Conservation (phyloP, 2,329 filamentous ascomycete species). For the Sclerotiophoma versabilis region DNA sequence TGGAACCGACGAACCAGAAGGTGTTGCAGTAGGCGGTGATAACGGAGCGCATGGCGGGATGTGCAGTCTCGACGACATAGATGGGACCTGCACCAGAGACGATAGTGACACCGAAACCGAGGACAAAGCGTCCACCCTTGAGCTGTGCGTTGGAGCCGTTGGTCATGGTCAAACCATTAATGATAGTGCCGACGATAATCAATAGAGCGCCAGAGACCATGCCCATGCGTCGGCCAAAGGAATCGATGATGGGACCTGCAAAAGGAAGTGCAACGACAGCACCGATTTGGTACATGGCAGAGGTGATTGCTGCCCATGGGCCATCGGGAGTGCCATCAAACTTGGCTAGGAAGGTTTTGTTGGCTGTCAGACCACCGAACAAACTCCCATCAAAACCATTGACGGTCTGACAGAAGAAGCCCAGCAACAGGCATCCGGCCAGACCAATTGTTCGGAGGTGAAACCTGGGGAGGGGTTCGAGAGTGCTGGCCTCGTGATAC, state of each 20-base stretch:
- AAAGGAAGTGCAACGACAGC: neutral
- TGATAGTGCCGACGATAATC: neutral
- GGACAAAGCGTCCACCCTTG: constrained; percentile 66
- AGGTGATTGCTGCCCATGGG: neutral
- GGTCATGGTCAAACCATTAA: no score
- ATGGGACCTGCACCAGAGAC: constrained; percentile 66
- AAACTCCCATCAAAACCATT: neutral
- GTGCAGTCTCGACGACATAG: constrained; percentile 69
- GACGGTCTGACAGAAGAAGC: neutral
- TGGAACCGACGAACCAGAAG: constrained; percentile 61
- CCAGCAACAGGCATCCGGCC: neutral
- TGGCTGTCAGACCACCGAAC: neutral
- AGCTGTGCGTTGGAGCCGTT: no score
- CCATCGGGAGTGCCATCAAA: neutral
- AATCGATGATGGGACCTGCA: neutral
- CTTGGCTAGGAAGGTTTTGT: neutral
- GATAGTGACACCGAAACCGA: constrained; percentile 69
- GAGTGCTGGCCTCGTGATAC: neutral
- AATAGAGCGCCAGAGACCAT: neutral
- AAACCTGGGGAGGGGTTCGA: neutral
- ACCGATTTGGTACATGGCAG: constrained; percentile 1
- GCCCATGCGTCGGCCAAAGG: neutral
- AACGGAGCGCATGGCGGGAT: constrained; percentile 68
- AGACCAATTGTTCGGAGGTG: neutral
- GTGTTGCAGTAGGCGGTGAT: constrained; percentile 66